phyloP scores from a whole-genome alignment of 2,329 filamentous ascomycete genomes.

The Colletotrichum neosansevieriae region DNA sequence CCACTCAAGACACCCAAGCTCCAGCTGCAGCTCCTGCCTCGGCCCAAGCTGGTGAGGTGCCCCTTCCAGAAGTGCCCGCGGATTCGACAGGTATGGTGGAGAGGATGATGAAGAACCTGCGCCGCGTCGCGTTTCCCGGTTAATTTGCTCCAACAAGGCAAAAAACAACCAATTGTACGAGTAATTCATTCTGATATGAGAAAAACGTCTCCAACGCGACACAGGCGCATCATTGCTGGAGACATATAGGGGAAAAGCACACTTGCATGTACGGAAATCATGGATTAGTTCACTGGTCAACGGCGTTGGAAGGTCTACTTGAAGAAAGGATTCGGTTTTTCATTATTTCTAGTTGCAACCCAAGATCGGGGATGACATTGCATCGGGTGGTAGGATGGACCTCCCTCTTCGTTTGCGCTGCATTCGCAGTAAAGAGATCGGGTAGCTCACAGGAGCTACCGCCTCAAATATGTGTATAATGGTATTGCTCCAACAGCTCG shows the following conservation, averaged over 20 bases:
- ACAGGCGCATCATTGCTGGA: conserved; percentile 14
- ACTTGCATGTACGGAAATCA: conserved; percentile 8
- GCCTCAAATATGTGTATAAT: too few species aligned
- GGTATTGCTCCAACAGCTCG: too few species aligned
- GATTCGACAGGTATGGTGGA: conserved; percentile 64
- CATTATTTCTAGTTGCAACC: background rate
- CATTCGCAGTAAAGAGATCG: background rate
- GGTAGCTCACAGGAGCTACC: too few species aligned
- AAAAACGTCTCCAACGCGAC: conserved; percentile 16
- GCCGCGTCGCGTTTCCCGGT: conserved; percentile 49
- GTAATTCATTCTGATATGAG: background rate
- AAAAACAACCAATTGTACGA: conserved; percentile 1
- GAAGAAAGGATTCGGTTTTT: background rate
- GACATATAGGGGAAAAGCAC: conserved; percentile 1
- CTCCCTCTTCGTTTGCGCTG: background rate
- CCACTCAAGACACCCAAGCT: too few species aligned
- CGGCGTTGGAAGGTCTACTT: conserved; percentile 16
- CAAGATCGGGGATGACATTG: background rate
- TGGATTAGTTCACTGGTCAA: background rate
- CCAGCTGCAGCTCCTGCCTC: background rate
- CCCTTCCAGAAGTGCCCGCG: conserved; percentile 56
- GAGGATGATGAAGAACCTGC: conserved; percentile 64
- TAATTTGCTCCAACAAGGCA: background rate
- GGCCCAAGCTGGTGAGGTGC: conserved; percentile 41
- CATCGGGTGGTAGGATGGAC: conserved; percentile 6